Base-by-base conservation (phyloP, 495 filamentous ascomycete genomes). In the Talaromyces stipitatus region DNA sequence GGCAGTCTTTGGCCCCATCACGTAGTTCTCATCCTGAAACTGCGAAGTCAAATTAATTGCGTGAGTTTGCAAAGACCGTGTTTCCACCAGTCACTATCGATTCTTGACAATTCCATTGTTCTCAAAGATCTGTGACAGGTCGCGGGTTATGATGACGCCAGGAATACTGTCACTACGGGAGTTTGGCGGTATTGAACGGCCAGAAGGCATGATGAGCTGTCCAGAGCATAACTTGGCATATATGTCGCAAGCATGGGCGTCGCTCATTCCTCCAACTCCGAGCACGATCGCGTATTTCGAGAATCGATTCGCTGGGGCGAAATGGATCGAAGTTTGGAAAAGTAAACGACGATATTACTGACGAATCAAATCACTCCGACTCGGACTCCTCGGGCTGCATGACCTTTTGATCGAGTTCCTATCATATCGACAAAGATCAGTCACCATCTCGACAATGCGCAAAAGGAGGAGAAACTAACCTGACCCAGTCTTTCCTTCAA, bases 401-500 rank as follows among this genome's bases (percentile, higher is more conserved):
- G 50, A 80, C 76, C 61, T 79, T 81, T 28, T 78, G 75, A 48
- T 78, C 76, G 23, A 81, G 74, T 51, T 80, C 78, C 78, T 81
- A 61, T 16, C 16, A 43, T 4, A 56, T 3, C 48, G n/a, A 20
- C 20, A 16, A 47, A 12, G 26, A 20, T 54, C 32, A 54, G 51
- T 32, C 3, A 4, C 14, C 22, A 43, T 22, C 16, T 26, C 18
- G 3, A 8, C 22, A 20, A 2, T 3, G 9, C n/a, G 2, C 14
- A 50, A 7, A 47, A 12, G 12, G 10, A 22, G n/a, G 26, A 54
- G 7, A 2, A 2, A 67, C 78, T 66, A 67, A 84, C 82, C 61
- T 83, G 83, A 33, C 88, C 80, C 48, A 87, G 76, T 54, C 75
- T 71, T 47, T 75, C 74, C 65, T 90, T 82, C 43, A 84, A 58